Conservation (phyloP, 192 early-diverging fungal species). For the Glomus cerebriforme region DNA sequence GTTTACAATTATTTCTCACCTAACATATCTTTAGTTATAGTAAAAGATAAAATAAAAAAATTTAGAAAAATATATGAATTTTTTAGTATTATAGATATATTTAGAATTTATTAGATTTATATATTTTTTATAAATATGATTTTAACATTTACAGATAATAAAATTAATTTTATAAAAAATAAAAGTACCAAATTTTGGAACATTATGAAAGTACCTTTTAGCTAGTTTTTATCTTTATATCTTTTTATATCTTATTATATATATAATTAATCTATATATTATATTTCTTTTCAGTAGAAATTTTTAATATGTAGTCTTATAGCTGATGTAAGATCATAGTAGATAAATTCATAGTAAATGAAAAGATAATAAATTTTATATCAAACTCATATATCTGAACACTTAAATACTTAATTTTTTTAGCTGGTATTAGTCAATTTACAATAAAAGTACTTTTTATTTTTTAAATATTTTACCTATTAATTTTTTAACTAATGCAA, state of each 20-base stretch:
- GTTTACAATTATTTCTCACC: background rate
- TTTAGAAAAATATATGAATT: background rate
- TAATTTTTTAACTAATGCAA: too few relatives aligned
- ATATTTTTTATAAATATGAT: background rate
- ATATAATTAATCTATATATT: background rate
- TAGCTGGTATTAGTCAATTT: too few relatives aligned
- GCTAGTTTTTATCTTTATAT: background rate
- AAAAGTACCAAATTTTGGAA: background rate
- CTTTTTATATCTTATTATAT: background rate
- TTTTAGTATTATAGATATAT: background rate
- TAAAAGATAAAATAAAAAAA: background rate
- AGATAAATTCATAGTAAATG: too few relatives aligned
- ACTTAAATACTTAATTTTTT: too few relatives aligned
- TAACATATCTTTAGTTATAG: background rate
- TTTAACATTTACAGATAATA: background rate
- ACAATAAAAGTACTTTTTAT: too few relatives aligned
- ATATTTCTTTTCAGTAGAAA: too few relatives aligned
- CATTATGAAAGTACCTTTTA: background rate
- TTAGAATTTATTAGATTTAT: background rate
- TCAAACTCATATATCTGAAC: too few relatives aligned
- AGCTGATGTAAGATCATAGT: background rate
- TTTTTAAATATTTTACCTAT: too few relatives aligned
- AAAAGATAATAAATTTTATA: too few relatives aligned
- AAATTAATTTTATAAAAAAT: background rate
- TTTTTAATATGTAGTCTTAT: too few relatives aligned